Conservation (phyloP, 2,329 filamentous ascomycete genomes). For the Drechslerella coelobrocha region DNA sequence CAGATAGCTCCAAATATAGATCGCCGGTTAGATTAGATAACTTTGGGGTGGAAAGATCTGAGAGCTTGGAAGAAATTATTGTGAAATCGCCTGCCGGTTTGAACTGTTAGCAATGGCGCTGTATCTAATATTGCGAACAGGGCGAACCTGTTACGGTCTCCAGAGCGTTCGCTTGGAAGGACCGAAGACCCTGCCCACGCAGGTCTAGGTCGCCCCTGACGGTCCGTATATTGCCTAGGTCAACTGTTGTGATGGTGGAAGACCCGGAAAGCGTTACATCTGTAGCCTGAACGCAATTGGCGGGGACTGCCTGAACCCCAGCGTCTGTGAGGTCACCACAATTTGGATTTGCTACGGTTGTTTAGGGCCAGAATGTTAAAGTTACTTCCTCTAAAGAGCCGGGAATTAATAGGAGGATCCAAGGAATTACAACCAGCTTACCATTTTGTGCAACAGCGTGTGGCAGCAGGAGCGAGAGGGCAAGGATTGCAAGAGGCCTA, state of each 20-base stretch:
- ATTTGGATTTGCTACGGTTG: too few species aligned
- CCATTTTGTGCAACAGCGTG: too few species aligned
- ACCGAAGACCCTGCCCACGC: conserved; percentile 3
- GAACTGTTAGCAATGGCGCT: background rate
- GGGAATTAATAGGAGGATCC: too few species aligned
- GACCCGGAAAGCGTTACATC: conserved; percentile 14
- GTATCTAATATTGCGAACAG: background rate
- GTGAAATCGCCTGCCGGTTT: conserved; percentile 30
- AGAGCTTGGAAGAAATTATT: conserved; percentile 12
- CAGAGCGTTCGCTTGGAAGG: conserved; percentile 3
- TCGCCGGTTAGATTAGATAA: conserved; percentile 24
- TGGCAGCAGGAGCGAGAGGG: too few species aligned
- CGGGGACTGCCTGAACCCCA: background rate
- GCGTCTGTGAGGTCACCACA: conserved; percentile 27
- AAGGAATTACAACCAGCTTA: too few species aligned
- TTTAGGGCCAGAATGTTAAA: too few species aligned
- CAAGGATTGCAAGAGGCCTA: too few species aligned
- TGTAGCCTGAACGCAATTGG: conserved; percentile 2
- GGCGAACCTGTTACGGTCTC: conserved; percentile 22
- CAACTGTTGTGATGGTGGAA: conserved; percentile 1
- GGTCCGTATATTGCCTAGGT: conserved; percentile 9
- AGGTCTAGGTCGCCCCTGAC: conserved; percentile 23
- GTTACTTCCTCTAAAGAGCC: too few species aligned
- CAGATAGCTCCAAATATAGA: conserved; percentile 10
- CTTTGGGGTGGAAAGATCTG: background rate